phyloP scores from a whole-genome alignment of 2,329 filamentous ascomycete genomes.

The Aspergillus oerlinghausenensis region DNA sequence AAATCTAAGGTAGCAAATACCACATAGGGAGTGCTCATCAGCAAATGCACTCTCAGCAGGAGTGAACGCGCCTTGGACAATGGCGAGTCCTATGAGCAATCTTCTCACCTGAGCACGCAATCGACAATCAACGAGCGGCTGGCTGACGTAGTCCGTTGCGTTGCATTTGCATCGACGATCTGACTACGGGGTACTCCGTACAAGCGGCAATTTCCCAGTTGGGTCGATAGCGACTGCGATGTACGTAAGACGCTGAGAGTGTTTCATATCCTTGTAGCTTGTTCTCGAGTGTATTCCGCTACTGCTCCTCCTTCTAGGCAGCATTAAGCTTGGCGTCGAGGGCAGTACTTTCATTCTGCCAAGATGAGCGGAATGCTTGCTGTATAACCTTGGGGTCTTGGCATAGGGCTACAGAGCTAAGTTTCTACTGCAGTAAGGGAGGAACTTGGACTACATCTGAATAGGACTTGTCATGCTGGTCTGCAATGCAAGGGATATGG shows the following conservation, averaged over 20 bases:
- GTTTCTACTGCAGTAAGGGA: too few species aligned
- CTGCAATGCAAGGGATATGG: not conserved
- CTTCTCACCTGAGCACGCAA: conserved; percentile 12
- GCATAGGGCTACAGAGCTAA: not conserved
- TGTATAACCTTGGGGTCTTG: not conserved
- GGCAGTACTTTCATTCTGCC: not conserved
- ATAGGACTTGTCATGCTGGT: not conserved
- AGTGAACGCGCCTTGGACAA: not conserved
- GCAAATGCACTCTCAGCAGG: not conserved
- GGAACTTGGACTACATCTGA: not conserved
- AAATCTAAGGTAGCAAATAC: not conserved
- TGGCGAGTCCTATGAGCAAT: not conserved
- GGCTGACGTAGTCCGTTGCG: not conserved
- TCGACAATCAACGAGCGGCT: conserved; percentile 11
- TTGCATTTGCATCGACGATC: not conserved
- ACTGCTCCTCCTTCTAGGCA: too few species aligned
- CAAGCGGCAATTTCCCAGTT: not conserved
- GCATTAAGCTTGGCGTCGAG: not conserved
- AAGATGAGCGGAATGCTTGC: not conserved
- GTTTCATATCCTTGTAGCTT: not conserved
- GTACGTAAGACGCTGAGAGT: not conserved
- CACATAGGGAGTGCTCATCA: not conserved
- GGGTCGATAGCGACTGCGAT: not conserved
- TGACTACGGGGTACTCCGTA: not conserved
- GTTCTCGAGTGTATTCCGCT: not conserved